These are phyloP conservation scores for Xylariaceae sp. DNA, from an alignment of 2,329 filamentous ascomycete species.

Conservation along the genomic window DNA sequence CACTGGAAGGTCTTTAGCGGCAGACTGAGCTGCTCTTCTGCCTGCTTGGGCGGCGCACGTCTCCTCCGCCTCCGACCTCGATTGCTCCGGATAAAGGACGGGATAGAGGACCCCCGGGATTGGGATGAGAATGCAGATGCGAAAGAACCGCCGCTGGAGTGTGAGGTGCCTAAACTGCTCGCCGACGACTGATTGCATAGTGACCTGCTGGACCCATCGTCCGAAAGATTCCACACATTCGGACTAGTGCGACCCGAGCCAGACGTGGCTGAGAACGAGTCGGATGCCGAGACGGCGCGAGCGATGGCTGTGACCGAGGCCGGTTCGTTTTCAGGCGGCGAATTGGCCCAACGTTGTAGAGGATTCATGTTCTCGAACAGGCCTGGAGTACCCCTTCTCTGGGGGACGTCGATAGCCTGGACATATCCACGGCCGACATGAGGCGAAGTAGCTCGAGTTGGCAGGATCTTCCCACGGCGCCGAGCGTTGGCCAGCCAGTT, in stretches of 20 bases:
- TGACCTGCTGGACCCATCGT: slow-evolving; percentile 55
- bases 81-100: slow-evolving; percentile 34
- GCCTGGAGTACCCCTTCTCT: slow-evolving; percentile 48
- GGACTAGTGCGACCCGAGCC: slow-evolving; percentile 53
- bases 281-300: slow-evolving; percentile 49
- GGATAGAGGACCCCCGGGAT: slow-evolving; percentile 51
- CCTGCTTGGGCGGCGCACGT: slow-evolving; percentile 35
- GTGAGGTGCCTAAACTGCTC: slow-evolving; percentile 56
- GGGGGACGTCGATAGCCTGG: slow-evolving; percentile 68
- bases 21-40: slow-evolving; percentile 34
- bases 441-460: slow-evolving; percentile 63
- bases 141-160: slow-evolving; percentile 54
- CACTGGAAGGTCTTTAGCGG: slow-evolving; percentile 58
- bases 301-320: slow-evolving; percentile 55
- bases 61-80: slow-evolving; percentile 47
- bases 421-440: slow-evolving; percentile 55
- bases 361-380: slow-evolving; percentile 51
- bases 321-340: slow-evolving; percentile 55
- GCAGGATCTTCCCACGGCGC: slow-evolving; percentile 70
- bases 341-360: slow-evolving; percentile 54
- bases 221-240: slow-evolving; percentile 51
- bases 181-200: slow-evolving; percentile 54
- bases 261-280: slow-evolving; percentile 36
- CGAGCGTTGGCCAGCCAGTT: slow-evolving; percentile 93
- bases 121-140: slow-evolving; percentile 54